Percentiles rank a stretch among this genome's conserved stretches.
Evolutionary conservation across 192 early-diverging fungal species (phyloP).

Genomic region (Coemansia guatemalensis): DNA sequence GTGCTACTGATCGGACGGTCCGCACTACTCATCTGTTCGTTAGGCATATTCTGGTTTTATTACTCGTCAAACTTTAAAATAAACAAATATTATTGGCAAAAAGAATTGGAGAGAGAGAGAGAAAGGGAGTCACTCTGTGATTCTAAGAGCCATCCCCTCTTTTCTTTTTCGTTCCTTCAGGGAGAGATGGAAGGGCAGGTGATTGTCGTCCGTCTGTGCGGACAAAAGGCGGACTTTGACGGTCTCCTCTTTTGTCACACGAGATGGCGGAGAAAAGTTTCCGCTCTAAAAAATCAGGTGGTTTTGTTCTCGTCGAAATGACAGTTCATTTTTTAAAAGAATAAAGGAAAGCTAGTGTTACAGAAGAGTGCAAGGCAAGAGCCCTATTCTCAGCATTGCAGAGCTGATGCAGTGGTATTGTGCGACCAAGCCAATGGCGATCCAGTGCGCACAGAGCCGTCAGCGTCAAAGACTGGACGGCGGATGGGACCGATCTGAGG

Average conservation of each 20-base stretch:
- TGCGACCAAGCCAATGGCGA: conserved; percentile 46
- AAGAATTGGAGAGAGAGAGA: too few relatives aligned
- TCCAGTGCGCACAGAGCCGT: conserved; percentile 34
- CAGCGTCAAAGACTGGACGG: conserved; percentile 28
- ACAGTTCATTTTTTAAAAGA: neutral
- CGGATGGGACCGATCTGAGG: too few relatives aligned
- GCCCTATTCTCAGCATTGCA: conserved; percentile 26
- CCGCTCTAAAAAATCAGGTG: too few relatives aligned
- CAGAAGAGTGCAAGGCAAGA: too few relatives aligned
- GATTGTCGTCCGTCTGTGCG: too few relatives aligned
- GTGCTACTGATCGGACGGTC: conserved; percentile 78
- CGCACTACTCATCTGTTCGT: conserved; percentile 58
- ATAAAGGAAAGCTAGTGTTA: neutral
- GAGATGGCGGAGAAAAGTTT: too few relatives aligned
- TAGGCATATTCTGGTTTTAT: conserved; percentile 18
- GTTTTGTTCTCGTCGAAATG: too few relatives aligned
- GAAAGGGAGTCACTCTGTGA: too few relatives aligned
- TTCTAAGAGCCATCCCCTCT: neutral
- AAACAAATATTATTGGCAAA: too few relatives aligned
- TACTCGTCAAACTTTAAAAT: too few relatives aligned
- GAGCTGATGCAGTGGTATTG: conserved; percentile 25
- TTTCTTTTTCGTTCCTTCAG: conserved; percentile 4
- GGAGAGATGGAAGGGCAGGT: too few relatives aligned
- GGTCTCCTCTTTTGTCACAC: neutral
- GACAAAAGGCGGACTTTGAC: neutral